Percentiles rank a stretch among this genome's conserved stretches.
Conservation (phyloP, 805 yeast species). For the Cyberlindnera americana region DNA sequence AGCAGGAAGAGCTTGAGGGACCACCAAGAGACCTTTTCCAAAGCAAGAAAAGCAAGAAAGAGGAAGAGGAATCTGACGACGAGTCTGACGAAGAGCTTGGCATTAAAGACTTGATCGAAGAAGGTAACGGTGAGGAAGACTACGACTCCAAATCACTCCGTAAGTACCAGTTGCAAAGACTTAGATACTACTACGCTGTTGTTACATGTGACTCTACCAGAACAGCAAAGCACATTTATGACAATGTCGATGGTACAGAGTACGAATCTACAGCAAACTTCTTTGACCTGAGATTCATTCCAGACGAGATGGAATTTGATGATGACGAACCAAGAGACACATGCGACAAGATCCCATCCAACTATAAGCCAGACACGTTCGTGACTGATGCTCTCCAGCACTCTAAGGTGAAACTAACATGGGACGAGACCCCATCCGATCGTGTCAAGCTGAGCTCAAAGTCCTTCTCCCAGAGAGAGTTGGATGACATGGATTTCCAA, state of each 20-base stretch:
- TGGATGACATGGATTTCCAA: conserved; percentile 86
- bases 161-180: conserved; percentile 86
- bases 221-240: conserved; percentile 75
- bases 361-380: conserved; percentile 75
- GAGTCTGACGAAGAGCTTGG: conserved; percentile 55
- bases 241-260: conserved; percentile 91
- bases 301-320: conserved; percentile 88
- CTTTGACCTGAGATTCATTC: conserved; percentile 88
- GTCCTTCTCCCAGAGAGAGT: conserved; percentile 83
- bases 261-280: conserved; percentile 93
- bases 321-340: conserved; percentile 70
- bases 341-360: conserved; percentile 68
- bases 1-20: conserved; percentile 84
- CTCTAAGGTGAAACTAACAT: conserved; percentile 91
- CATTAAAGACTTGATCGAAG: conserved; percentile 70
- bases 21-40: conserved; percentile 80
- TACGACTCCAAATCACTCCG: conserved; percentile 82
- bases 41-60: conserved; percentile 32
- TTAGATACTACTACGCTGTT: conserved; percentile 90
- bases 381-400: conserved; percentile 95
- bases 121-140: conserved; percentile 78
- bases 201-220: conserved; percentile 71
- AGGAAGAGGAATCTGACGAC: conserved; percentile 33
- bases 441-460: conserved; percentile 71
- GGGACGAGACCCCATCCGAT: conserved; percentile 98